Base-by-base conservation (phyloP, 805 yeast genomes). In the Spathaspora hagerdaliae region DNA sequence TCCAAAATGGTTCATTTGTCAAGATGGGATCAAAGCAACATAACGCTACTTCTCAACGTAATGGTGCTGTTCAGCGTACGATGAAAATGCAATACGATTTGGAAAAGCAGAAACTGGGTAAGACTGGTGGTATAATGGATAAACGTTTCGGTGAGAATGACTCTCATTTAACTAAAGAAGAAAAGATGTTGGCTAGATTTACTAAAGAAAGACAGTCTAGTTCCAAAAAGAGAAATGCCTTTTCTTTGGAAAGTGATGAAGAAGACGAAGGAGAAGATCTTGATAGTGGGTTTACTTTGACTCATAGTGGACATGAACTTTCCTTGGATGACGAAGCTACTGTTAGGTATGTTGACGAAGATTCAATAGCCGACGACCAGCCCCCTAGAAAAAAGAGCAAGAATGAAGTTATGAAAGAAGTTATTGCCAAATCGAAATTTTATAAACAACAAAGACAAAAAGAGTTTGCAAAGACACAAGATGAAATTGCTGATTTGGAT, bases 151-250 rank as follows among this genome's bases (percentile, higher is more conserved):
- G 99, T 61, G 99, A 94, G 60, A 78, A 79, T 51, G 84, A 88
- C 63, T 54, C 56, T 40, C 64, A 72, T 40, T 58, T 94, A 72
- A 78, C 85, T n/a, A 82, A 82, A 10, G 98, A 94, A 64, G 97
- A 94, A 54, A 88, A 86, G 64, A 90, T 90, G 96, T 78, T 94
- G 67, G 96, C 86, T 60, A 82, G 99, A 70, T 94, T 89, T 71
- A 87, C 97, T 4, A 81, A 84, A 46, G 98, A 92, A 69, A 77
- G 87, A 60, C 95, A 89, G 62, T 57, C 75, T 13, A 77, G 77
- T 48, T 69, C 79, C n/a, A 69, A 77, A 19, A 82, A 76, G 53
- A 69, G 74, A 36, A 78, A 82, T 29, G 62, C 58, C 15, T 71
- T 68, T 49, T 60, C 73, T 7, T 58, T 87, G 50, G 92, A 81